Conservation (phyloP, 257 asterid genomes). For the Gynochthodes officinalis region DNA sequence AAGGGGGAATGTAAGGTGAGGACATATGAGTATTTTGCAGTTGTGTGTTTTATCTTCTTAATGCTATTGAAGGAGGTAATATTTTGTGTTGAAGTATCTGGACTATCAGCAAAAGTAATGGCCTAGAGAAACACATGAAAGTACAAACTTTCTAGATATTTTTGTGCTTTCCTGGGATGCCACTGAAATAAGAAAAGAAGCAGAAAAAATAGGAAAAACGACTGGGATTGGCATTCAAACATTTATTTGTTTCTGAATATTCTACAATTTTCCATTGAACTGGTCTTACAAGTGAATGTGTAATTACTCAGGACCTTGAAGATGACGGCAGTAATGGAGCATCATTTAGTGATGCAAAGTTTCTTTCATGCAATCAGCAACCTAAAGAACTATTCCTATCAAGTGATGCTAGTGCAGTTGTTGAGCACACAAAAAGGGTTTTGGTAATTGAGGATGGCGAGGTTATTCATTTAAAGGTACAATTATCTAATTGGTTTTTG, state of each 20-base stretch:
- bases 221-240: neutral
- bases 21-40: neutral
- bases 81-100: neutral
- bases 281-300: constrained; percentile 14
- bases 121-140: too few relatives aligned
- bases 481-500: neutral
- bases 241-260: neutral
- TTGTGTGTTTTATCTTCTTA: too few relatives aligned
- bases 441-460: constrained; percentile 85
- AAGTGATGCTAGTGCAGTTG: constrained; percentile 89
- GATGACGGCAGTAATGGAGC: constrained; percentile 48
- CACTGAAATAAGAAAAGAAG: neutral
- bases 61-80: neutral
- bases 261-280: neutral
- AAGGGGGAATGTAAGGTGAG: neutral
- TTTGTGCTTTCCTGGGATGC: neutral
- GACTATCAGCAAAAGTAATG: neutral
- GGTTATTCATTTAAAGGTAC: constrained; percentile 86
- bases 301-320: constrained; percentile 53
- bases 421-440: constrained; percentile 90
- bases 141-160: neutral
- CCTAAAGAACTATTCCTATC: constrained; percentile 82
- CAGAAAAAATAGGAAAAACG: neutral
- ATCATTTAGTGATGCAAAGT: constrained; percentile 54
- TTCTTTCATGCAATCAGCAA: constrained; percentile 60